phyloP scores from a whole-genome alignment of 371 early-diverging fungal species.

The Mucor indicus region DNA sequence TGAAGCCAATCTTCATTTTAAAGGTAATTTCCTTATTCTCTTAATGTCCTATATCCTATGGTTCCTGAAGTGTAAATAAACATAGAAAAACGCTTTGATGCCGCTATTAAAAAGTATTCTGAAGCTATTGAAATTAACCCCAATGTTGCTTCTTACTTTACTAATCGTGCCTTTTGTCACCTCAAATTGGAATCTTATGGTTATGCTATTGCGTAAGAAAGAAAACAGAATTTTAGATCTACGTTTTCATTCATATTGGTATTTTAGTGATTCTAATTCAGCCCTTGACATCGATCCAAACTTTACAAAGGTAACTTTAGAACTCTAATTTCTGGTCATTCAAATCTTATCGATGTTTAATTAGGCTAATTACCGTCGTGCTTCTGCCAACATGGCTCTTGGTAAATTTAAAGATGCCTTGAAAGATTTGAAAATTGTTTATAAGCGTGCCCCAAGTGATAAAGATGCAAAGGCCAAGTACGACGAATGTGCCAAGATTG shows the following conservation, averaged over 20 bases:
- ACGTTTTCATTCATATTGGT: background rate
- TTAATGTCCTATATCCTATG: background rate
- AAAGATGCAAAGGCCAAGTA: slow-evolving; percentile 68
- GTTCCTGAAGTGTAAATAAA: background rate
- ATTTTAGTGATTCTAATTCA: slow-evolving; percentile 75
- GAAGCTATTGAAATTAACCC: slow-evolving; percentile 83
- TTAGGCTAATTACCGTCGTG: slow-evolving; percentile 86
- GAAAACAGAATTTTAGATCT: background rate
- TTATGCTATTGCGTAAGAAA: slow-evolving; percentile 72
- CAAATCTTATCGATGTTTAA: background rate
- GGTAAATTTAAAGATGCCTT: slow-evolving; percentile 81
- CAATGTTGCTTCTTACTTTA: slow-evolving; percentile 80
- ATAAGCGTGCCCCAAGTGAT: slow-evolving; percentile 66
- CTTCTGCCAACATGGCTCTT: slow-evolving; percentile 84
- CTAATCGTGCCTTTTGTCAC: slow-evolving; percentile 92
- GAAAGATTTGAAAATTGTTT: slow-evolving; percentile 77
- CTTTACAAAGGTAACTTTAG: slow-evolving; percentile 71
- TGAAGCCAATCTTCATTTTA: slow-evolving; percentile 75
- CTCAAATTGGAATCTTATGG: slow-evolving; percentile 88
- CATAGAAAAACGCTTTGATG: slow-evolving; percentile 65
- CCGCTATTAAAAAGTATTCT: slow-evolving; percentile 84
- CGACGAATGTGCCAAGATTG: slow-evolving; percentile 86
- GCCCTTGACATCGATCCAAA: slow-evolving; percentile 83
- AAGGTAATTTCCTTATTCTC: slow-evolving; percentile 41
- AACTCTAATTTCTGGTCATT: background rate